Conservation (phyloP, 306 rosid genomes). For the Lithocarpus polystachyus region DNA sequence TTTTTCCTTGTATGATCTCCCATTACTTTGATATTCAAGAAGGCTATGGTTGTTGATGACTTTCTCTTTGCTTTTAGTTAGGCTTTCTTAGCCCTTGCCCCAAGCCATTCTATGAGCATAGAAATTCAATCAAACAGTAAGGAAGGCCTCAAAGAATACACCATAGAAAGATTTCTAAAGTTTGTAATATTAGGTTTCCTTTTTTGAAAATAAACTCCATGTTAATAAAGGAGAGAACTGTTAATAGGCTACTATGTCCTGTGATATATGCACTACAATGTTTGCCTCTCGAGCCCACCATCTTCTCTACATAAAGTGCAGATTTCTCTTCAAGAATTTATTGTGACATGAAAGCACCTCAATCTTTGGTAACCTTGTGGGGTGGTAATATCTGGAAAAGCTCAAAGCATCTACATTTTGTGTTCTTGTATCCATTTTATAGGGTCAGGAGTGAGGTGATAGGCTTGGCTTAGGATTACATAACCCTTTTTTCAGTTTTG, state of each 20-base stretch:
- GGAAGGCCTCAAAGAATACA: not conserved
- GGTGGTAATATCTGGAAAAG: not conserved
- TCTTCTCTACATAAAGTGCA: not conserved
- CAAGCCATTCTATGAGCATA: not conserved
- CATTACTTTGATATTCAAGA: not conserved
- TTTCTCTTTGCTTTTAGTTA: not conserved
- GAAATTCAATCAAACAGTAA: not conserved
- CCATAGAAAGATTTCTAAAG: not conserved
- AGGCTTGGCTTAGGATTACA: too few relatives aligned
- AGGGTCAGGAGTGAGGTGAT: too few relatives aligned
- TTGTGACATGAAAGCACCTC: not conserved
- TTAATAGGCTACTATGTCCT: not conserved
- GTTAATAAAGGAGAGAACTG: not conserved
- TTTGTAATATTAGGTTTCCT: not conserved
- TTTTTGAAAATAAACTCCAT: too few relatives aligned
- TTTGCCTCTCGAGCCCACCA: not conserved
- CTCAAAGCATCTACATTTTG: too few relatives aligned
- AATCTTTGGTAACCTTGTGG: not conserved
- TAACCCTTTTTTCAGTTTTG: too few relatives aligned
- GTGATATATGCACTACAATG: not conserved
- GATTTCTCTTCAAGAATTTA: not conserved
- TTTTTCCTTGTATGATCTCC: too few relatives aligned
- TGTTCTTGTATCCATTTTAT: too few relatives aligned
- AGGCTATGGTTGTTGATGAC: not conserved
- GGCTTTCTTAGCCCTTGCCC: not conserved